Percentiles rank a stretch among this genome's conserved stretches.
phyloP scores from a whole-genome alignment of 805 yeast species.

The Metschnikowia vanudenii region DNA sequence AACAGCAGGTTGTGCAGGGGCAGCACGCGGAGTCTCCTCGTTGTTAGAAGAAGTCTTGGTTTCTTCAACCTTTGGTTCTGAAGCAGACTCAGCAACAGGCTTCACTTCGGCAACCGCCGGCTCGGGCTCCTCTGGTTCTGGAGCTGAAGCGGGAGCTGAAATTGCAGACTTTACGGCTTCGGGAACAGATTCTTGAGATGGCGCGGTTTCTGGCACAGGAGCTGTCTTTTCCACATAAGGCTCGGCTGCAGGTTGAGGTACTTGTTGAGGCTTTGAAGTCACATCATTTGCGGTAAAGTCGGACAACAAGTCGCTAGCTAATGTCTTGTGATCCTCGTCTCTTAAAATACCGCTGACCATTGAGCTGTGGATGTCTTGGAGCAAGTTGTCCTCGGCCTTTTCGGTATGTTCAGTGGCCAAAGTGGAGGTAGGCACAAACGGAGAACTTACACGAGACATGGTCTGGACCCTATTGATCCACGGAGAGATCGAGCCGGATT shows the following conservation, averaged over 20 bases:
- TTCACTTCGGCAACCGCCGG: background rate
- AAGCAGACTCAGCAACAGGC: background rate
- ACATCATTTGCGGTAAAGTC: background rate
- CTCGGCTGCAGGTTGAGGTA: background rate
- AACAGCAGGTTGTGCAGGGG: constrained; percentile 17
- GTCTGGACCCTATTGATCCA: constrained; percentile 37
- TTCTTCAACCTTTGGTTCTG: background rate
- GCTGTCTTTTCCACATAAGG: background rate
- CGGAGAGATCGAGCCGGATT: constrained; percentile 43
- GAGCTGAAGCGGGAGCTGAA: too few species aligned
- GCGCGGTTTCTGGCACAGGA: background rate
- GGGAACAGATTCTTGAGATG: background rate
- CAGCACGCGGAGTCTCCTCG: background rate
- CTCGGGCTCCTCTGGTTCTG: background rate
- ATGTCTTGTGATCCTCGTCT: constrained; percentile 6
- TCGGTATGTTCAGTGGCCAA: constrained; percentile 10
- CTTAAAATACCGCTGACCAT: constrained; percentile 42
- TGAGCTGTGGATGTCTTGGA: constrained; percentile 38
- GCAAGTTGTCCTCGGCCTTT: constrained; percentile 28
- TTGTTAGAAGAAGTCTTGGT: background rate
- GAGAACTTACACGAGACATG: constrained; percentile 39
- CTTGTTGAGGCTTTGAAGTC: background rate
- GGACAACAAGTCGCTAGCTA: constrained; percentile 3
- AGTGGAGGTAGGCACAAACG: constrained; percentile 31
- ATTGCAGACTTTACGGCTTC: background rate